phyloP scores from a whole-genome alignment of 768 basidiomycete species.

The Lactifluus pinguis region DNA sequence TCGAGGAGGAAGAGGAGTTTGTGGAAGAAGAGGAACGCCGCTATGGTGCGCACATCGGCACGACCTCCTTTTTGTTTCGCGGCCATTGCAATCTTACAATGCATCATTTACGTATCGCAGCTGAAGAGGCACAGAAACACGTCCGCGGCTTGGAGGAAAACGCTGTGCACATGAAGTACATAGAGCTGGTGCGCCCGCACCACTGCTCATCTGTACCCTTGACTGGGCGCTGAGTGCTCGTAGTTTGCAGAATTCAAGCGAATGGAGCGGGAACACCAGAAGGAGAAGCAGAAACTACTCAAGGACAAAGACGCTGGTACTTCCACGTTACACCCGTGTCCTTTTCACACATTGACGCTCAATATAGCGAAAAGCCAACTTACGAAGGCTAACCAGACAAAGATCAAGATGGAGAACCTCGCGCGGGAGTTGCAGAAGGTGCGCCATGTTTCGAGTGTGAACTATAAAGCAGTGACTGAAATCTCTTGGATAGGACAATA shows the following conservation, averaged over 20 bases:
- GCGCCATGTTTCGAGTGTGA: neutral
- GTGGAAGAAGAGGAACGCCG: slow-evolving; percentile 81
- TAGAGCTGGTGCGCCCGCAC: slow-evolving; percentile 61
- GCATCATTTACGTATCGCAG: slow-evolving; percentile 30
- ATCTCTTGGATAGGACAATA: slow-evolving; percentile 59
- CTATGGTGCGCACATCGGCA: slow-evolving; percentile 45
- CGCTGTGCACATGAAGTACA: slow-evolving; percentile 77
- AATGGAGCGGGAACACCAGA: slow-evolving; percentile 79
- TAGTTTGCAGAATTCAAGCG: slow-evolving; percentile 87
- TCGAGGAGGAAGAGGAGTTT: slow-evolving; percentile 80
- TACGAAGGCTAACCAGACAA: slow-evolving; percentile 82
- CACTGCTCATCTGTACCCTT: neutral
- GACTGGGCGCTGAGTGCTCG: slow-evolving; percentile 2
- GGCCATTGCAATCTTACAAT: slow-evolving; percentile 6
- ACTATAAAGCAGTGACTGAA: slow-evolving; percentile 2
- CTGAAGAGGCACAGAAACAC: slow-evolving; percentile 81
- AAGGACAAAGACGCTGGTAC: slow-evolving; percentile 87
- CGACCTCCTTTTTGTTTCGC: neutral
- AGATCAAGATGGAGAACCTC: slow-evolving; percentile 83
- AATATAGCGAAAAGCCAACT: slow-evolving; percentile 65
- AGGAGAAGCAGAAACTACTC: slow-evolving; percentile 83
- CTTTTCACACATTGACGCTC: slow-evolving; percentile 8
- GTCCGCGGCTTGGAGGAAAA: slow-evolving; percentile 79
- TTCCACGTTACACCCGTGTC: slow-evolving; percentile 15
- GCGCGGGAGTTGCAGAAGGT: slow-evolving; percentile 88